Evolutionary conservation across 164 flowering plant genomes (phyloP), one percentile per base, ranked within the genome.

Genomic region (Akebia trifoliata): DNA sequence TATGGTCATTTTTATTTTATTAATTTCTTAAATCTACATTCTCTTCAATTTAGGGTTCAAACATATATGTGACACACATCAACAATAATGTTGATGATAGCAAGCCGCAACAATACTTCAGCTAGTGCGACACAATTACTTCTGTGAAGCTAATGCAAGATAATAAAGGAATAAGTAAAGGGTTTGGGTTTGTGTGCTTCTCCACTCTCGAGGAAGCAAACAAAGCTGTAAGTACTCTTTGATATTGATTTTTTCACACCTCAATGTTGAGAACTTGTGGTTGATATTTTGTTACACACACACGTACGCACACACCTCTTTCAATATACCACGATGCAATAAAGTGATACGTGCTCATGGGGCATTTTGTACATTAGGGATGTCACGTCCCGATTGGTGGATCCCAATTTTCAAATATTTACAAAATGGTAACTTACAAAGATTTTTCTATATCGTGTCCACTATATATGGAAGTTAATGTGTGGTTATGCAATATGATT

Each of bases 111-210:
- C 66, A 67, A 34, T 22, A 60, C 21, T 81, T 81, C 39, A 49
- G 64, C 48, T 1, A 10, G 45, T 72, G 21, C 62, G 85, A 82
- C 24, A 20, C 29, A 17, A 59, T 81, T 28, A 50, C 37, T 57
- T 76, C 81, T 3, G 73, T 65, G 12, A 71, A 66, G 66, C 65
- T 79, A 25, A 75, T 76, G 66, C 46, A 60, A 15, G 0, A 61
- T 59, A 52, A 59, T 3, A 57, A 56, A 31, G 81, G 78, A 1
- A 25, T 6, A 11, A 76, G 77, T 22, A 79, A 68, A 20, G 74
- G 77, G 50, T 73, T 71, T 67, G 83, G 77, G 2, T 74, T 76
- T 62, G 75, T 79, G 3, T 48, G 77, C 46, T 79, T 72, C 67
- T 64, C 76, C n/a, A 29, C 51, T 14, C 53, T 66, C 6, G 63